phyloP scores from a whole-genome alignment of 108 stramenopile genomes.

The Aurantiochytrium sp. region DNA sequence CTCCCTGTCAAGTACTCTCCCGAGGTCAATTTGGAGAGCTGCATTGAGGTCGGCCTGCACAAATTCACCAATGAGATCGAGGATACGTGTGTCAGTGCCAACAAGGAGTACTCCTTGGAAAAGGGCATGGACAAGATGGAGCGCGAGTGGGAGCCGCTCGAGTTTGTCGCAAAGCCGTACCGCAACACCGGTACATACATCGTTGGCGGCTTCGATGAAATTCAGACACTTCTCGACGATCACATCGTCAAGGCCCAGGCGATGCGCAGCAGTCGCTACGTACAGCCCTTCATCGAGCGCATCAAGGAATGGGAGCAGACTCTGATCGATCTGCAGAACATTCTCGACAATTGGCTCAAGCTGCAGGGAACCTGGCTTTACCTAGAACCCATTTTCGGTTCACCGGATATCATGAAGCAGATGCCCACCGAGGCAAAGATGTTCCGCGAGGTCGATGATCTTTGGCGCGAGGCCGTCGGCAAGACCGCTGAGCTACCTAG shows the following conservation, averaged over 20 bases:
- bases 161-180: conserved; percentile 51
- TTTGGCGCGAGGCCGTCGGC: conserved; percentile 50
- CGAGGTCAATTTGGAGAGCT: conserved; percentile 27
- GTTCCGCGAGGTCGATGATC: conserved; percentile 46
- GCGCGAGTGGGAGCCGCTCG: conserved; percentile 43
- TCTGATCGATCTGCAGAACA: conserved; percentile 42
- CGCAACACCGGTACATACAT: conserved; percentile 54
- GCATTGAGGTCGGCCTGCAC: conserved; percentile 48
- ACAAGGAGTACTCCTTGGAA: conserved; percentile 57
- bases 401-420: conserved; percentile 64
- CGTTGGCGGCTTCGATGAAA: conserved; percentile 47
- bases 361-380: conserved; percentile 62
- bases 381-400: conserved; percentile 62
- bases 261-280: conserved; percentile 56
- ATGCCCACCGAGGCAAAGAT: conserved; percentile 54
- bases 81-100: conserved; percentile 56
- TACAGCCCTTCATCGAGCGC: conserved; percentile 51
- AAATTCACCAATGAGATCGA: conserved; percentile 39
- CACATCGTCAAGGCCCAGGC: conserved; percentile 65
- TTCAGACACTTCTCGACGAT: conserved; percentile 61
- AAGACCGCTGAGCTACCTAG: conserved; percentile 43
- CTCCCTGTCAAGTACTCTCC: conserved; percentile 27
- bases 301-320: conserved; percentile 53
- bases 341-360: conserved; percentile 64
- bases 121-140: conserved; percentile 59